Conservation (phyloP, 352 stramenopile species). For the Pythium biforme region DNA sequence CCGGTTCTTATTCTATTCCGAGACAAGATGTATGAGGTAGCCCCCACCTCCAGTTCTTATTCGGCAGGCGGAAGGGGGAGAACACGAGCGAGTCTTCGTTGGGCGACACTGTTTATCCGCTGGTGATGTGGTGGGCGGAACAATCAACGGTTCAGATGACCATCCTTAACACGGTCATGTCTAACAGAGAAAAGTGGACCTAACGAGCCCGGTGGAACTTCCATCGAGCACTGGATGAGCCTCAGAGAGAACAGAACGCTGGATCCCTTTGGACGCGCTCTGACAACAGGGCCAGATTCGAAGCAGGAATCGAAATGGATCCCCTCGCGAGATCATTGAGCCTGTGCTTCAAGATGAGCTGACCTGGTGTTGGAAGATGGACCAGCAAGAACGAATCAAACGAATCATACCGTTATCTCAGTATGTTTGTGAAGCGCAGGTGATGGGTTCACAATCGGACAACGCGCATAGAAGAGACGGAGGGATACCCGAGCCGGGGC, state of each 20-base stretch:
- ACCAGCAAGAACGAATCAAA: too few species aligned
- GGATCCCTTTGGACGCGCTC: too few species aligned
- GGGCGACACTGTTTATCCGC: too few species aligned
- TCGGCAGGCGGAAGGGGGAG: not conserved
- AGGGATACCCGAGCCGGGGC: conserved; percentile 1
- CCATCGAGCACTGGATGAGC: too few species aligned
- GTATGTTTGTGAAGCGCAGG: not conserved
- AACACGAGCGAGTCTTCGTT: not conserved
- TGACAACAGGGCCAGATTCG: too few species aligned
- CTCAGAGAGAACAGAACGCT: too few species aligned
- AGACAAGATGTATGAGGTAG: not conserved
- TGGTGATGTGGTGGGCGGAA: too few species aligned
- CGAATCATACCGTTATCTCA: not conserved
- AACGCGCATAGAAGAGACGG: conserved; percentile 10
- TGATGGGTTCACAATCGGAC: conserved; percentile 10
- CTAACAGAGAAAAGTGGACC: too few species aligned
- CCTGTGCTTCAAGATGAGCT: conserved; percentile 9
- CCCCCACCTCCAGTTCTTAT: not conserved
- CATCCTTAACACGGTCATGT: too few species aligned
- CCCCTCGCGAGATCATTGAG: not conserved
- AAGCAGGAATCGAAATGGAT: too few species aligned
- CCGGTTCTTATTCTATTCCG: not conserved
- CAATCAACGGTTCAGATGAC: too few species aligned
- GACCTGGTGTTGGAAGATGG: not conserved
- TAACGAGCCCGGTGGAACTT: too few species aligned